Base-by-base conservation (phyloP, 768 basidiomycete genomes). In the Boletus reticulatus region DNA sequence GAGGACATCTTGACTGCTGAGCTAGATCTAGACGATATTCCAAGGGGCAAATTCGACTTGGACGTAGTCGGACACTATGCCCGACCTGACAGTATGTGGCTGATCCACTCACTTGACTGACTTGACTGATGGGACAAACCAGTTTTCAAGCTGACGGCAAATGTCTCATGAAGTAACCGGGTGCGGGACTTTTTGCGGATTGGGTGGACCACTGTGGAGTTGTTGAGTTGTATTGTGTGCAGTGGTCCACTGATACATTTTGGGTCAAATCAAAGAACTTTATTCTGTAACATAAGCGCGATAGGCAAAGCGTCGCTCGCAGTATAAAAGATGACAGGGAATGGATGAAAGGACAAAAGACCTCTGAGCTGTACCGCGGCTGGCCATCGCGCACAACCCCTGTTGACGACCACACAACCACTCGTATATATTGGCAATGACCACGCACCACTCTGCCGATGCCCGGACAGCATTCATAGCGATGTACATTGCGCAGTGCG, bases 31-130 rank as follows among this genome's bases (percentile, higher is more conserved):
- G 79, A 84, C 56, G 84, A 85, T 54, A 72, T 80, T 54, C 51
- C 78, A 0, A 68, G 84, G 41, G 82, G 79, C 20, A 86, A 85
- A 67, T 83, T 84, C 58, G 85, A 86, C 64, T 63, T 87, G 48
- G 86, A 87, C 61, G 72, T 77, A 3, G 78, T 78, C 1, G 85
- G 85, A 1, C 84, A 86, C 65, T 87, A 87, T 64, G 78, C 83
- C 1, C 66, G 85, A 52, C 73, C 78, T 20, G 84, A 85, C 66
- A 65, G 84, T 84, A 62, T 51, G 82, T 65, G 24, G 31, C 31
- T 34, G 12, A 43, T 38, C 34, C 13, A 17, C 24, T 43, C 1
- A n/a, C 13, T 49, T 46, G 55, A 1, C 39, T 12, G 14, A 34
- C 36, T n/a, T 4, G 42, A 48, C 59, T 69, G 48, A 59, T 32